These are phyloP conservation scores for Thozetella sp. DNA, from an alignment of 495 filamentous ascomycete species.

Conservation along the genomic window DNA sequence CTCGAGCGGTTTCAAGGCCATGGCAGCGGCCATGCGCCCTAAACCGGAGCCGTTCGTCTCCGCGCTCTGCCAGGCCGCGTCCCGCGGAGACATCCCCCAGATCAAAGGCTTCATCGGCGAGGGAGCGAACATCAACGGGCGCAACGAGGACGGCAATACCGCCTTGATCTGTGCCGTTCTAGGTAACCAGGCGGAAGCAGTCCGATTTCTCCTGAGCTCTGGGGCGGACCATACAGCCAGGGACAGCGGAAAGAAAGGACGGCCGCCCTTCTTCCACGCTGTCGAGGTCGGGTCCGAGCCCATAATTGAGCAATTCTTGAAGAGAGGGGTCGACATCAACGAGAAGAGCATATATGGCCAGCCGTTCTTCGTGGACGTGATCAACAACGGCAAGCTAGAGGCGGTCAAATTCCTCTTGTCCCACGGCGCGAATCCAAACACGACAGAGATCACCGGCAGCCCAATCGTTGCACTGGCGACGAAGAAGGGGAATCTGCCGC, in stretches of 20 bases:
- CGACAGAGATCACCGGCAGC: background rate
- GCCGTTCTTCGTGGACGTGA: conserved; percentile 10
- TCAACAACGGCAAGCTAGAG: conserved; percentile 2
- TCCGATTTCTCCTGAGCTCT: conserved; percentile 4
- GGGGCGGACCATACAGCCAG: conserved; percentile 7
- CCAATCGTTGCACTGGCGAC: conserved; percentile 12
- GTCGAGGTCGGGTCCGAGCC: conserved; percentile 58
- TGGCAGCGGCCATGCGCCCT: conserved; percentile 1
- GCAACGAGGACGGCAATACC: conserved; percentile 12
- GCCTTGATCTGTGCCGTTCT: conserved; percentile 12
- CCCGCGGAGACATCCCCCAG: conserved; percentile 10
- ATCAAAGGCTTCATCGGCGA: conserved; percentile 10
- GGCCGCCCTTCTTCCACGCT: conserved; percentile 49
- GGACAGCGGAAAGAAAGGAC: conserved; percentile 4
- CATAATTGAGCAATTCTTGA: conserved; percentile 50
- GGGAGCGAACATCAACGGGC: conserved; percentile 14
- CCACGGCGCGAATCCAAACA: conserved; percentile 8
- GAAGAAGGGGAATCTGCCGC: conserved; percentile 4
- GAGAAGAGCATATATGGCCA: conserved; percentile 6
- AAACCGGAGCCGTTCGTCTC: conserved; percentile 13
- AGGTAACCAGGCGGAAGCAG: conserved; percentile 1
- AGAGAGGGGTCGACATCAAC: conserved; percentile 7
- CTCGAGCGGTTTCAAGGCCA: conserved; percentile 8
- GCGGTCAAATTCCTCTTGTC: conserved; percentile 2
- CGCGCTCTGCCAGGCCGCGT: conserved; percentile 12